Conservation (phyloP, 2,329 filamentous ascomycete genomes). For the Phialophora tarda region DNA sequence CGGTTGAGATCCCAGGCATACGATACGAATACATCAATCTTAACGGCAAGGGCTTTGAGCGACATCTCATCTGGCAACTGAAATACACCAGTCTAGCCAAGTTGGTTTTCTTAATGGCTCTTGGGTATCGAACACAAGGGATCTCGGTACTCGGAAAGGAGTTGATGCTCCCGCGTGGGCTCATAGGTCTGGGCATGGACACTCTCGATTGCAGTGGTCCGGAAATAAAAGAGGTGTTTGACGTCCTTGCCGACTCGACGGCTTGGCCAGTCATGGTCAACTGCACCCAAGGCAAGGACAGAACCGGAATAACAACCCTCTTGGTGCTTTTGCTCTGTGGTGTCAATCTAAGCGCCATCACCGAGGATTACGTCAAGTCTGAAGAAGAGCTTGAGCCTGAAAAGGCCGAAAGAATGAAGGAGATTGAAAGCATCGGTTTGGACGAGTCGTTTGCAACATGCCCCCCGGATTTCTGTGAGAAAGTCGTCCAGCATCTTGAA, state of each 20-base stretch:
- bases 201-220: constrained; percentile 70
- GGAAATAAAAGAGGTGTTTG: constrained; percentile 72
- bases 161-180: constrained; percentile 73
- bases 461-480: constrained; percentile 66
- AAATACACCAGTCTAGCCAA: constrained; percentile 65
- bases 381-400: constrained; percentile 66
- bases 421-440: constrained; percentile 74
- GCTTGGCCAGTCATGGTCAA: constrained; percentile 73
- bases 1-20: constrained; percentile 67
- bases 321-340: constrained; percentile 69
- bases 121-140: constrained; percentile 71
- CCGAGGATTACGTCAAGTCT: constrained; percentile 74
- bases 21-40: constrained; percentile 72
- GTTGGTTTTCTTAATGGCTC: constrained; percentile 66
- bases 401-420: constrained; percentile 66
- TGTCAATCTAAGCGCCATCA: constrained; percentile 59
- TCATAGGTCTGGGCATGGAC: constrained; percentile 71
- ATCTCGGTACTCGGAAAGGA: constrained; percentile 71
- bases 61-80: constrained; percentile 69
- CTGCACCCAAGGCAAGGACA: constrained; percentile 89
- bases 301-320: constrained; percentile 74
- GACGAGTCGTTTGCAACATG: constrained; percentile 74
- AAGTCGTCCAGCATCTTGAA: constrained; percentile 64
- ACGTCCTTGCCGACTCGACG: constrained; percentile 60
- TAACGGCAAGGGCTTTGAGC: constrained; percentile 74